Evolutionary conservation across 208 protist species (phyloP), one percentile per base, ranked within the genome.

Genomic region (Crithidia bombi): DNA sequence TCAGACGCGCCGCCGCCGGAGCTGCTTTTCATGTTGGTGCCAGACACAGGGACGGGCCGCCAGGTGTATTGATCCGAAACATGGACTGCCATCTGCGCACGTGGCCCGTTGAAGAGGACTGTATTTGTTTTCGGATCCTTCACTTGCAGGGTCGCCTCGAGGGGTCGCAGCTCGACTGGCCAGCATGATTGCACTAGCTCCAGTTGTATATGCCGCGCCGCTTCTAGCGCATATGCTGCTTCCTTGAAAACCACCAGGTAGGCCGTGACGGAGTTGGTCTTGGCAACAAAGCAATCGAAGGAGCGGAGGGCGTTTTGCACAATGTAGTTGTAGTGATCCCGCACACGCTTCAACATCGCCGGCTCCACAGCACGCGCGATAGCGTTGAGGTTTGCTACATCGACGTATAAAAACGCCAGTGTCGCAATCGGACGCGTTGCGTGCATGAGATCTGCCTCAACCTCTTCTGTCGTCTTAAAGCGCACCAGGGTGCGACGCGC

Each of bases 61-160:
- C 73, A 79, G 25, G 23, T 57, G 61, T 73, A 79, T 55, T 79
- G 51, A 39, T 72, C 41, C 11, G 73, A 79, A 11, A 79, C 59
- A 65, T 93, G 87, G 6, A 93, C 65, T 26, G 80, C 84, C 23
- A 89, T 80, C 54, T 81, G 78, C 51, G 79, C 71, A 19, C 91
- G 91, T 14, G 83, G 76, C 12, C 91, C 91, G 63, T 84, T 83
- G 72, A 96, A 96, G 17, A 96, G 71, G 3, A 90, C 51, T 10
- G 47, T 74, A 10, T 67, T 78, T 5, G 64, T 69, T 46, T 73
- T 69, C 0, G 69, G n/a, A 63, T 92, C 90, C 54, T 77, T 75
- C 54, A 93, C 86, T 25, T 75, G 71, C 44, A 96, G 86, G 17
- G 87, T 87, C 6, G 75, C 61, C 69, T 90, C 86, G 1, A 89